Evolutionary conservation across 805 yeast genomes (phyloP).

Genomic region (Kluyveromyces starmeri): DNA sequence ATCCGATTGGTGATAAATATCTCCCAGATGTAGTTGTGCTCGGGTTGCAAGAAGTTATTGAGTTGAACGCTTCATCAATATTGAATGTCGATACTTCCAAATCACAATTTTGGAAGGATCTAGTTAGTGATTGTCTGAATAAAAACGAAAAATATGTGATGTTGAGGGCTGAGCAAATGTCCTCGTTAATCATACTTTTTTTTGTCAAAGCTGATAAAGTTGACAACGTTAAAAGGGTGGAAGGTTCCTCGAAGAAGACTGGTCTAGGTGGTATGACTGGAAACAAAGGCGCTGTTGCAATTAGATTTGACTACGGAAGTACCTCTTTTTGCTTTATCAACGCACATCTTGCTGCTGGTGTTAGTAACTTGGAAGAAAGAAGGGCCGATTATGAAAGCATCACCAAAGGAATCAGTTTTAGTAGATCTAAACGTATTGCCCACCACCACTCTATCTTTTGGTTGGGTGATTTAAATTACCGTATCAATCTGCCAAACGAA

Average conservation of each 20-base stretch:
- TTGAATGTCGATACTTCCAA: slow-evolving; percentile 76
- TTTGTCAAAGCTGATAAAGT: slow-evolving; percentile 47
- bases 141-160: slow-evolving; percentile 48
- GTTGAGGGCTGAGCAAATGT: slow-evolving; percentile 65
- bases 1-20: slow-evolving; percentile 53
- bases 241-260: slow-evolving; percentile 91
- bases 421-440: slow-evolving; percentile 63
- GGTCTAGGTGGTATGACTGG: slow-evolving; percentile 97
- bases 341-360: slow-evolving; percentile 93
- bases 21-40: slow-evolving; percentile 78
- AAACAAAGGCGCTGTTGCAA: slow-evolving; percentile 93
- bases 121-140: slow-evolving; percentile 56
- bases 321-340: slow-evolving; percentile 79
- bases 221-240: slow-evolving; percentile 63
- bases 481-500: slow-evolving; percentile 66
- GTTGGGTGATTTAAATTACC: slow-evolving; percentile 91
- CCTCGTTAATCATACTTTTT: slow-evolving; percentile 56
- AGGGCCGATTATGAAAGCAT: slow-evolving; percentile 76
- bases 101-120: slow-evolving; percentile 69
- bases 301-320: slow-evolving; percentile 72
- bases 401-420: slow-evolving; percentile 64
- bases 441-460: slow-evolving; percentile 86
- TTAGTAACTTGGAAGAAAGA: slow-evolving; percentile 70
- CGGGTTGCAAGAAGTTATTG: slow-evolving; percentile 92
- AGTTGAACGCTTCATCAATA: slow-evolving; percentile 84